These are phyloP conservation scores for Malus asiatica DNA, from an alignment of 306 rosid genomes.

Conservation along the genomic window DNA sequence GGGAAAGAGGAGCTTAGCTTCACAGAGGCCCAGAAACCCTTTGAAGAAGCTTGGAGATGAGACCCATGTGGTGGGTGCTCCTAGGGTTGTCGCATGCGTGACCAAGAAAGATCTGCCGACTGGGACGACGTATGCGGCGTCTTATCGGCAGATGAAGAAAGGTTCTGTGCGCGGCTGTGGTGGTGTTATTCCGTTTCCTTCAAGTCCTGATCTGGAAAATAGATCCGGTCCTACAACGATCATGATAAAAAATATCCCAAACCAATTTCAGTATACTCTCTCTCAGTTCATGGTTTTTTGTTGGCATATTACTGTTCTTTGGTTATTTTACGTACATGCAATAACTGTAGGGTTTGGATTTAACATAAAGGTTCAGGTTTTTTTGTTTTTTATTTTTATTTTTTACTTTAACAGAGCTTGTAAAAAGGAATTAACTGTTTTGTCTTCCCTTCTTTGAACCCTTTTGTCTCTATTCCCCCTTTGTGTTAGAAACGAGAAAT, in stretches of 20 bases:
- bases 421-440: not conserved
- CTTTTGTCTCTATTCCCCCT: not conserved
- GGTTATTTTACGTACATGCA: not conserved
- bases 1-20: not conserved
- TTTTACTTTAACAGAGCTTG: not conserved
- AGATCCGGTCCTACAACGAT: not conserved
- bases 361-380: no score
- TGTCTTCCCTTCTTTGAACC: not conserved
- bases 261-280: slow-evolving; percentile 17
- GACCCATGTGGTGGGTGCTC: not conserved
- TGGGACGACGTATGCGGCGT: not conserved
- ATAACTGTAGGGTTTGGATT: no score
- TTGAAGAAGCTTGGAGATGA: not conserved
- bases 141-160: not conserved
- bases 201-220: not conserved
- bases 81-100: not conserved
- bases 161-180: not conserved
- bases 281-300: not conserved
- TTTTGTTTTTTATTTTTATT: no score
- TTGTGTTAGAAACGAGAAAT: not conserved
- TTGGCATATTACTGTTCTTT: not conserved
- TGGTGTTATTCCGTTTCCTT: not conserved
- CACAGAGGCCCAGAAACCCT: not conserved
- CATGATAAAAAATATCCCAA: slow-evolving; percentile 32
- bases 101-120: not conserved